Percentiles rank a stretch among this genome's conserved stretches.
These are phyloP conservation scores for Telfairia occidentalis DNA, from an alignment of 331 rosid genomes.

Conservation along the genomic window DNA sequence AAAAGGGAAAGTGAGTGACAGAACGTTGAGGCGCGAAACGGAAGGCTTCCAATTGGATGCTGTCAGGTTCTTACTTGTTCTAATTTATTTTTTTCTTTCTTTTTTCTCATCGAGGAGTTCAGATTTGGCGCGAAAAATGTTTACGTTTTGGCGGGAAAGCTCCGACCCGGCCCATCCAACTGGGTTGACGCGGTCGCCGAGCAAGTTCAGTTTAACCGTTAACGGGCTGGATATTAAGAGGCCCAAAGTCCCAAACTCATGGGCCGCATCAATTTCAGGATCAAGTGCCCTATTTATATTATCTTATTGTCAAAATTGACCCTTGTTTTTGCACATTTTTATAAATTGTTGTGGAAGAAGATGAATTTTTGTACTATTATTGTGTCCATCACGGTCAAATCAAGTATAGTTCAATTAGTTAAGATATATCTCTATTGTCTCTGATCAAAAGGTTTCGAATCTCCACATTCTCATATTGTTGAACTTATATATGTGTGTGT, in stretches of 20 bases:
- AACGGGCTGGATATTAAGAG: neutral
- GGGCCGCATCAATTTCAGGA: neutral
- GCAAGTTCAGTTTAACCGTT: neutral
- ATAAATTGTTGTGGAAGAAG: too few relatives aligned
- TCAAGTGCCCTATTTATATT: neutral
- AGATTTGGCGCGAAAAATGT: constrained; percentile 7
- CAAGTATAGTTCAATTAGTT: too few relatives aligned
- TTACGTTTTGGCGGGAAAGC: neutral
- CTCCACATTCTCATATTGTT: too few relatives aligned
- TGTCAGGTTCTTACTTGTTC: neutral
- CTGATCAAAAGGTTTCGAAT: too few relatives aligned
- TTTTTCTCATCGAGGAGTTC: neutral
- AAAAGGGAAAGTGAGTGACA: neutral
- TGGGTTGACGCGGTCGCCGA: neutral
- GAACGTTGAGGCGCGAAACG: neutral
- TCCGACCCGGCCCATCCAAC: neutral
- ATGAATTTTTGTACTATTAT: too few relatives aligned
- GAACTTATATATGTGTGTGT: too few relatives aligned
- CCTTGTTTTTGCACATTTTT: neutral
- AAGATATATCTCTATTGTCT: too few relatives aligned
- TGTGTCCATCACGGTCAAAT: too few relatives aligned
- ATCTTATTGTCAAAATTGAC: neutral
- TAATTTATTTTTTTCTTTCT: neutral
- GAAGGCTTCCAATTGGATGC: neutral
- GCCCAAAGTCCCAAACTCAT: neutral